Evolutionary conservation across 345 rosid genomes (phyloP).

Genomic region (Acer yangbiense): DNA sequence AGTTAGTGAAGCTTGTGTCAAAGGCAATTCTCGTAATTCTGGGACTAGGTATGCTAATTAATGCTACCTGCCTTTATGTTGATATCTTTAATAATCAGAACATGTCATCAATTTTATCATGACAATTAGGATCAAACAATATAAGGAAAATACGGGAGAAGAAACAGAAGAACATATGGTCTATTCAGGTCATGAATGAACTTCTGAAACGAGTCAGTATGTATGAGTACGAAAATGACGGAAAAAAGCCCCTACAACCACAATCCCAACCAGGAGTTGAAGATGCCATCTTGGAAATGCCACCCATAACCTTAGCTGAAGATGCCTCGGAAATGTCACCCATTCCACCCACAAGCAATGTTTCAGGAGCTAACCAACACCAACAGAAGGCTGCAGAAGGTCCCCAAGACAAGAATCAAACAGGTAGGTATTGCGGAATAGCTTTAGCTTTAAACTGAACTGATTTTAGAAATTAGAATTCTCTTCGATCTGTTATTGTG

Average conservation of each 20-base stretch:
- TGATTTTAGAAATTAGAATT: neutral
- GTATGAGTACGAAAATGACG: constrained; percentile 31
- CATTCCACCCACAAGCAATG: neutral
- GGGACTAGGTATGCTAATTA: constrained; percentile 35
- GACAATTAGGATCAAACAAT: constrained; percentile 31
- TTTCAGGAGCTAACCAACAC: neutral
- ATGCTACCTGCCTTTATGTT: neutral
- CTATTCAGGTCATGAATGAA: constrained; percentile 45
- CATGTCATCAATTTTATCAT: neutral
- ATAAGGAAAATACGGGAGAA: constrained; percentile 33
- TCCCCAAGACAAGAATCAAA: neutral
- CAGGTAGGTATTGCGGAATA: no score
- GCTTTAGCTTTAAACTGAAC: no score
- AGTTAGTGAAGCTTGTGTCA: constrained; percentile 41
- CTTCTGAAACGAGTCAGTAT: constrained; percentile 18
- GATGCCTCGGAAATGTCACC: neutral
- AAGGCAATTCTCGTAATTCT: constrained; percentile 41
- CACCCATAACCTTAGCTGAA: neutral
- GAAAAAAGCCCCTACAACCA: constrained; percentile 11
- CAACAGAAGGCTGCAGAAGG: no score
- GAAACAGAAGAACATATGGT: constrained; percentile 49
- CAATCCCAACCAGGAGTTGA: neutral
- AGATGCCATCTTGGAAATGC: no score
- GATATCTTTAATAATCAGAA: no score
- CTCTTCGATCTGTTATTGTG: no score